A percentile compares a stretch with the other conserved stretches of the same genome.
phyloP scores from a whole-genome alignment of 2,329 filamentous ascomycete species.

The Fusarium sp. region DNA sequence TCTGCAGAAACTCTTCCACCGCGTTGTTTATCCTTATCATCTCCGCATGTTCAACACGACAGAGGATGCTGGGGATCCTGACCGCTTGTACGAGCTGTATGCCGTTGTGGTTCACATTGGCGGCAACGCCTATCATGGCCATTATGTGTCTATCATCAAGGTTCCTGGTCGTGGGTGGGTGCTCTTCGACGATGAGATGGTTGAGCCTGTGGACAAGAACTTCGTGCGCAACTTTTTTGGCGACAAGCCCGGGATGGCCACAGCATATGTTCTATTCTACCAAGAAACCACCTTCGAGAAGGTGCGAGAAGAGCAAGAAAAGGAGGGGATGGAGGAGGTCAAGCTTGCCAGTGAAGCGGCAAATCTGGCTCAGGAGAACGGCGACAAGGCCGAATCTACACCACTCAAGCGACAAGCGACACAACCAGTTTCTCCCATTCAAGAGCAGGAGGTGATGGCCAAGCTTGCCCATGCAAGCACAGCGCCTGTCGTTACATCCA shows the following conservation, averaged over 20 bases:
- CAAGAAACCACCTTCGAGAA: slow-evolving; percentile 86
- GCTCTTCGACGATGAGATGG: slow-evolving; percentile 97
- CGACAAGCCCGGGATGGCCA: slow-evolving; percentile 90
- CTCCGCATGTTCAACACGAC: slow-evolving; percentile 98
- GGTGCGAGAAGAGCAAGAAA: slow-evolving; percentile 84
- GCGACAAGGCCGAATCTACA: slow-evolving; percentile 60
- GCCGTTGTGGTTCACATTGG: slow-evolving; percentile 98
- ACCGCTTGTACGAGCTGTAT: slow-evolving; percentile 95
- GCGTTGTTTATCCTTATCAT: slow-evolving; percentile 97
- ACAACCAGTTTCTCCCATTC: slow-evolving; percentile 62
- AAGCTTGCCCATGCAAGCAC: slow-evolving; percentile 78
- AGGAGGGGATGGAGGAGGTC: slow-evolving; percentile 79
- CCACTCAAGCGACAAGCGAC: slow-evolving; percentile 67
- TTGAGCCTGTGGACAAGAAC: slow-evolving; percentile 96
- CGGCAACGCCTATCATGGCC: slow-evolving; percentile 95
- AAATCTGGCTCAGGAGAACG: slow-evolving; percentile 67
- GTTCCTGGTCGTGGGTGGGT: slow-evolving; percentile 97
- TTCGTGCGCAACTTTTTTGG: slow-evolving; percentile 98
- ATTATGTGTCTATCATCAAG: slow-evolving; percentile 98
- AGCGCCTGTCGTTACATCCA: slow-evolving; percentile 63
- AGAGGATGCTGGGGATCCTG: slow-evolving; percentile 93
- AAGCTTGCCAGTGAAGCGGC: slow-evolving; percentile 70
- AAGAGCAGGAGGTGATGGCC: slow-evolving; percentile 68
- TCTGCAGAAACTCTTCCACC: slow-evolving; percentile 95
- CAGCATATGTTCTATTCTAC: slow-evolving; percentile 97